These are phyloP conservation scores for Fraxinus xanthoxyloides DNA, from an alignment of 305 asterid genomes.

Conservation along the genomic window DNA sequence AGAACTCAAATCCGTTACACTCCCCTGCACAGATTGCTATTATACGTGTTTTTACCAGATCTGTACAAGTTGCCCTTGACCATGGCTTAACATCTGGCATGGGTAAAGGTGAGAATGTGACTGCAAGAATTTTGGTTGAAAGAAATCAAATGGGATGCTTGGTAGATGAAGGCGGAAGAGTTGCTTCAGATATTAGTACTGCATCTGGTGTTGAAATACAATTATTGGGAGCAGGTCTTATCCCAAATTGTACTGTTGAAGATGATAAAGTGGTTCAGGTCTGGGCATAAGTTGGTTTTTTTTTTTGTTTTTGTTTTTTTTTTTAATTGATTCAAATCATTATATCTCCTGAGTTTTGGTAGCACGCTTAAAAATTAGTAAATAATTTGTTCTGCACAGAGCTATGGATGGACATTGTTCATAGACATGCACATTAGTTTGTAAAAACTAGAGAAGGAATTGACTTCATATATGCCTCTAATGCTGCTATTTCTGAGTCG, in stretches of 20 bases:
- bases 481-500: background rate
- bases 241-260: constrained; percentile 33
- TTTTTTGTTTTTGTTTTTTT: background rate
- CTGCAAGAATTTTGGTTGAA: constrained; percentile 49
- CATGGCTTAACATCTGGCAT: constrained; percentile 23
- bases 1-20: constrained; percentile 38
- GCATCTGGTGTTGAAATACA: constrained; percentile 44
- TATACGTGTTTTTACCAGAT: constrained; percentile 48
- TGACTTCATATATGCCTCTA: background rate
- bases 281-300: constrained; percentile 18
- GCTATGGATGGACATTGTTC: background rate
- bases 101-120: constrained; percentile 27
- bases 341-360: constrained; percentile 13
- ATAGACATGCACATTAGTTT: background rate
- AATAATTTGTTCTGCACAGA: background rate
- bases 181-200: constrained; percentile 43
- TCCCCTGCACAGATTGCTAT: constrained; percentile 58
- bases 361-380: background rate
- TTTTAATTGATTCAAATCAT: constrained; percentile 18
- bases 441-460: background rate
- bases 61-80: constrained; percentile 38
- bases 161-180: constrained; percentile 36
- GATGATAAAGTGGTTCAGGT: constrained; percentile 54
- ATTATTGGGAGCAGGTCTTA: constrained; percentile 28
- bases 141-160: constrained; percentile 41